These are phyloP conservation scores for Hura crepitans DNA, from an alignment of 441 rosid species.

Conservation along the genomic window DNA sequence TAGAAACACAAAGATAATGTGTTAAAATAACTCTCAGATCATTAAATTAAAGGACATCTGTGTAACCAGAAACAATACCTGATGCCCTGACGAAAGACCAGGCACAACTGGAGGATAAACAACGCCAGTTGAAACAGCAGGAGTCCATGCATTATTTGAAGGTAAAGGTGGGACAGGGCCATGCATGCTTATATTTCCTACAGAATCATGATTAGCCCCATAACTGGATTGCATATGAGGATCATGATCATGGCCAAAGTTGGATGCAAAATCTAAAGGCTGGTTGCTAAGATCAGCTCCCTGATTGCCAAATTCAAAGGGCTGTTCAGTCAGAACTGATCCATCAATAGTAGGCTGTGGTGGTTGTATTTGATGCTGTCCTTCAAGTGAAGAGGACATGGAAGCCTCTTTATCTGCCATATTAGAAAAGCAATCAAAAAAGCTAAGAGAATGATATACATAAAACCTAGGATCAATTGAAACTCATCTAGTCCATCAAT, in stretches of 20 bases:
- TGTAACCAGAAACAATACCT: constrained; percentile 42
- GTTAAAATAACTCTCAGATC: background rate
- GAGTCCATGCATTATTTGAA: constrained; percentile 55
- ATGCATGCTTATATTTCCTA: constrained; percentile 35
- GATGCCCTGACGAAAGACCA: constrained; percentile 47
- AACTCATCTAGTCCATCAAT: constrained; percentile 16
- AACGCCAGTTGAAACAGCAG: constrained; percentile 45
- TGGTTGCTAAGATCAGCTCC: constrained; percentile 54
- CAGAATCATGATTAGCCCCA: constrained; percentile 42
- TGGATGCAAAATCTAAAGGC: constrained; percentile 64
- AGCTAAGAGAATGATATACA: constrained; percentile 5
- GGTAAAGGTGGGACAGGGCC: constrained; percentile 36
- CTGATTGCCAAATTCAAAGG: constrained; percentile 57
- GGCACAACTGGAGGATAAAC: constrained; percentile 62
- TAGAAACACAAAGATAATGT: constrained; percentile 15
- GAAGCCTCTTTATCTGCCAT: constrained; percentile 47
- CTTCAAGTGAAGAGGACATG: constrained; percentile 43
- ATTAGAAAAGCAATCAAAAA: constrained; percentile 28
- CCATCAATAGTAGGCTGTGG: constrained; percentile 40
- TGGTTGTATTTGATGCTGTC: constrained; percentile 41
- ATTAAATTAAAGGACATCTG: constrained; percentile 15
- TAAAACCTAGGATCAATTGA: constrained; percentile 8
- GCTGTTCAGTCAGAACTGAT: constrained; percentile 41
- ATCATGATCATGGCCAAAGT: constrained; percentile 50
- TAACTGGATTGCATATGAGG: constrained; percentile 46